A percentile compares a stretch with the other conserved stretches of the same genome.
phyloP scores from a whole-genome alignment of 352 stramenopile genomes.

The Pythium pyrilobum region DNA sequence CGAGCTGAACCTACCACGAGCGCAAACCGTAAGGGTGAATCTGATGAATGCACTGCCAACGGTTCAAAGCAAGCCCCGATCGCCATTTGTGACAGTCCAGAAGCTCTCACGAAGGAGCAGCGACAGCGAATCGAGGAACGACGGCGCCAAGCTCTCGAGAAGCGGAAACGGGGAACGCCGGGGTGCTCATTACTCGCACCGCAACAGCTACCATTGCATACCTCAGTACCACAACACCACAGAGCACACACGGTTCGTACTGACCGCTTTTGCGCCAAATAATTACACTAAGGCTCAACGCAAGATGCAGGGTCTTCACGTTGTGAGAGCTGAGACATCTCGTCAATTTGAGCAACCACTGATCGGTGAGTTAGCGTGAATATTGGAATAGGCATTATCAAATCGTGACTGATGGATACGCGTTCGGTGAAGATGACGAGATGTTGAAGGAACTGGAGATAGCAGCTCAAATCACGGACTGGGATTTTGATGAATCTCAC shows the following conservation, averaged over 20 bases:
- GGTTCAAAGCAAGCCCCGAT: conserved; percentile 3
- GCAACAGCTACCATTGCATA: background rate
- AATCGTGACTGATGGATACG: conserved; percentile 5
- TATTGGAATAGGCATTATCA: too few species aligned
- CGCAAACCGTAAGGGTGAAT: too few species aligned
- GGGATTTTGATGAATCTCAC: conserved; percentile 33
- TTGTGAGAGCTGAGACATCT: too few species aligned
- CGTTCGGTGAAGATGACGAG: conserved; percentile 6
- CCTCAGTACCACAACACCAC: background rate
- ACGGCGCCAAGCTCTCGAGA: conserved; percentile 51
- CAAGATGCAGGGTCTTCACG: too few species aligned
- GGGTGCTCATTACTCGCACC: background rate
- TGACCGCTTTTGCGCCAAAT: too few species aligned
- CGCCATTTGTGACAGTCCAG: conserved; percentile 22
- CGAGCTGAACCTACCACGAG: background rate
- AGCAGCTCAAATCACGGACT: conserved; percentile 45
- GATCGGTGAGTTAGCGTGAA: background rate
- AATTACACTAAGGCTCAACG: too few species aligned
- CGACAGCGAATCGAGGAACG: conserved; percentile 43
- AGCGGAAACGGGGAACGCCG: conserved; percentile 30
- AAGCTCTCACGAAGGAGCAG: conserved; percentile 50
- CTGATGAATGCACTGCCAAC: background rate
- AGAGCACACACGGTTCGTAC: background rate
- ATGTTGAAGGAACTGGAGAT: conserved; percentile 35
- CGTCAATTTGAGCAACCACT: too few species aligned